These are phyloP conservation scores for Vachellia pachyceras DNA, from an alignment of 306 rosid species.

Conservation along the genomic window DNA sequence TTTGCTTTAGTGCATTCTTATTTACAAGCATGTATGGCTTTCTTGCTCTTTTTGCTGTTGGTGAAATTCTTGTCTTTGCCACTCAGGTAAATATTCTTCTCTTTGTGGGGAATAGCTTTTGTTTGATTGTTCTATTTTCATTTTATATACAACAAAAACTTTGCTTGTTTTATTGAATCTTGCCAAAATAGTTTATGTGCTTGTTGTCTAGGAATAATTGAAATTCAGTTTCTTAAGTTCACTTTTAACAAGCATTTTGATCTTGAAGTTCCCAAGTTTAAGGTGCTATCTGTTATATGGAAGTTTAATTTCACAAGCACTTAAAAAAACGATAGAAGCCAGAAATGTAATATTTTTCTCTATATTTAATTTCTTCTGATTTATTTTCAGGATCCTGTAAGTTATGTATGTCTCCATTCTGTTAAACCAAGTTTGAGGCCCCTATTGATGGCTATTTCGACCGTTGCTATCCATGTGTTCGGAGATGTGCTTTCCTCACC, in stretches of 20 bases:
- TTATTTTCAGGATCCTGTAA: not conserved
- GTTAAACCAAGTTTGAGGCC: too few species aligned
- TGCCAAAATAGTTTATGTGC: not conserved
- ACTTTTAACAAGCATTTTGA: conserved; percentile 1
- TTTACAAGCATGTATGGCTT: conserved; percentile 72
- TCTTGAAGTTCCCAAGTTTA: conserved; percentile 21
- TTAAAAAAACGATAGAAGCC: too few species aligned
- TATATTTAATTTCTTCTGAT: not conserved
- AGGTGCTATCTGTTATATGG: not conserved
- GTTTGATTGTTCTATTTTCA: conserved; percentile 23
- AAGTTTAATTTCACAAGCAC: too few species aligned
- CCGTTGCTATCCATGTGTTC: conserved; percentile 60
- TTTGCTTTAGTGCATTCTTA: conserved; percentile 78
- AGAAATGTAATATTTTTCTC: not conserved
- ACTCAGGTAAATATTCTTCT: conserved; percentile 68
- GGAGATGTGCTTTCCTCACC: conserved; percentile 96
- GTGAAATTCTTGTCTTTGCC: conserved; percentile 85
- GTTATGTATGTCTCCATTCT: too few species aligned
- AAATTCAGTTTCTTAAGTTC: not conserved
- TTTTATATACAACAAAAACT: too few species aligned
- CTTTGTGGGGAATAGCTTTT: not conserved
- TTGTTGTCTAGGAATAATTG: conserved; percentile 4
- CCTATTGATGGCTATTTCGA: too few species aligned
- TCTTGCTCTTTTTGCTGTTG: conserved; percentile 70
- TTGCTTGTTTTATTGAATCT: not conserved